A percentile compares a stretch with the other conserved stretches of the same genome.
phyloP scores from a whole-genome alignment of 73 alveolate species.

The Breviolum minutum region DNA sequence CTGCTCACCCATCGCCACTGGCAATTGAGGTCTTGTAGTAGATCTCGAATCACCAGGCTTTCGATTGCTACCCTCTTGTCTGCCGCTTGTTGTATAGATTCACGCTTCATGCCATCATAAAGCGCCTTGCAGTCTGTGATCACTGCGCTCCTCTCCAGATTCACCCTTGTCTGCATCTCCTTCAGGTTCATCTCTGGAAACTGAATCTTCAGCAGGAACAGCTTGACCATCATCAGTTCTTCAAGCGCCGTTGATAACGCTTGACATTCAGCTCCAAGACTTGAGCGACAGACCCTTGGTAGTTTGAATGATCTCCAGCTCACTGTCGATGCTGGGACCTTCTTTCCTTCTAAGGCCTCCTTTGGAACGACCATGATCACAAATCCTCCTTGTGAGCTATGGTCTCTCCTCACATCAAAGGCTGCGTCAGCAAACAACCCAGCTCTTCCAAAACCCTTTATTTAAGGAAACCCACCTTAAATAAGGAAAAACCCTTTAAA shows the following conservation, averaged over 20 bases:
- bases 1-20: background rate
- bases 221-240: background rate
- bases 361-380: too few relatives aligned
- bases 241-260: background rate
- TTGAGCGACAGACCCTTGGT: background rate
- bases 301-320: background rate
- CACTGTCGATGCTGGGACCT: background rate
- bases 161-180: background rate
- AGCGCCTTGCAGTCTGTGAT: conserved; percentile 40
- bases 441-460: too few relatives aligned
- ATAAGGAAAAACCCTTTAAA: too few relatives aligned
- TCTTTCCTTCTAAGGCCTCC: background rate
- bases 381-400: conserved; percentile 17
- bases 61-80: conserved; percentile 11
- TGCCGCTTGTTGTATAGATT: background rate
- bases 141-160: background rate
- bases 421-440: background rate
- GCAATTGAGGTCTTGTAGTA: background rate
- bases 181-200: background rate
- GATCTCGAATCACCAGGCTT: background rate
- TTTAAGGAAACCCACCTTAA: too few relatives aligned
- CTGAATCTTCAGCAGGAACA: background rate
- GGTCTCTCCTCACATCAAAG: background rate
- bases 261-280: conserved; percentile 4
- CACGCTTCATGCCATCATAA: background rate